Evolutionary conservation across 2,329 filamentous ascomycete genomes (phyloP), one percentile per base, ranked within the genome.

Genomic region (Colletotrichum sansevieriae): DNA sequence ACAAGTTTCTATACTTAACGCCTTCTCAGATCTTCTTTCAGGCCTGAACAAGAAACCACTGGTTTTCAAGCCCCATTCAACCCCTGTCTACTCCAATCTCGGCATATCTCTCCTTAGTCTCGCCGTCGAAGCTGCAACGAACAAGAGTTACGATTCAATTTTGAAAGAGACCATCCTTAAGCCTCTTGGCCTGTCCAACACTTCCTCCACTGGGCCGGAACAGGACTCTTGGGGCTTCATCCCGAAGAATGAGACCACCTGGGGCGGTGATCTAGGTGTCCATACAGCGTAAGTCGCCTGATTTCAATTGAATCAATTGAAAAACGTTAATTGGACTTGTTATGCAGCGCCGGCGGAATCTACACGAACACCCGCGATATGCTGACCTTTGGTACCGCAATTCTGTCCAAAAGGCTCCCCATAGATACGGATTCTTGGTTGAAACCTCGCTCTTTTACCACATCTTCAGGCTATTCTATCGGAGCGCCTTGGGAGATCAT

Each of bases 351-450:
- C 22, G 80, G 81, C n/a, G 81, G 80, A 41, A 77, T 82, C 39
- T 85, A 80, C 72, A 82, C 82, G 10, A 82, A 74, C 22, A 78
- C 80, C 1, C 70, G 74, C 8, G 84, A 86, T 51, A 74, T 86
- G 64, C 74, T 80, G 49, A 76, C 76, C 3, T 77, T 85, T 13
- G 80, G 79, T 10, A 73, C 78, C 12, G 79, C 80, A 3, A 83
- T 86, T 39, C 76, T 84, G 3, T 77, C 73, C 22, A 76, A 81
- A 70, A 76, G 78, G 9, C 76, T 85, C 12, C 76, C 84, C 3
- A 72, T 73, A 11, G 68, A 79, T 47, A 83, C 84, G 0, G 75
- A 79, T 3, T 74, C 76, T n/a, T 86, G 83, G 84, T 76, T 86
- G 70, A 83, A 85, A 70, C 83, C 80, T 3, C 74, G 74, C 4